Percentiles rank a stretch among this genome's conserved stretches.
phyloP scores from a whole-genome alignment of 2,329 filamentous ascomycete genomes.

The Setomelanomma holmii region DNA sequence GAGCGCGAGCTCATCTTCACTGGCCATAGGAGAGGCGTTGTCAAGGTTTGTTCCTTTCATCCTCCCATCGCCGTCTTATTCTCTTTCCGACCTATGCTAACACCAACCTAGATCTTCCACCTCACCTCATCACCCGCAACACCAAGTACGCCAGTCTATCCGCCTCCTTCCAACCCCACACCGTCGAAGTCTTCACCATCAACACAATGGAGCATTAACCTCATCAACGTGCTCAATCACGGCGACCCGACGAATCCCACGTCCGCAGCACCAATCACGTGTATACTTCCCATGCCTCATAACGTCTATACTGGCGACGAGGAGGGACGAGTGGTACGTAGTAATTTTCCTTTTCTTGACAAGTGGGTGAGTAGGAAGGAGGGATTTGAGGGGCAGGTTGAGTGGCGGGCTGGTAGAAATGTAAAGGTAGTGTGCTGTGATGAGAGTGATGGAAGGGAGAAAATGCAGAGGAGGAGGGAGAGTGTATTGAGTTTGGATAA shows the following conservation, averaged over 20 bases:
- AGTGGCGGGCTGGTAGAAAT: not conserved
- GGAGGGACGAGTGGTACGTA: conserved; percentile 74
- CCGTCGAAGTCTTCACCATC: not conserved
- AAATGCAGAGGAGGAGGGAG: not conserved
- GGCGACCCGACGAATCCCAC: conserved; percentile 65
- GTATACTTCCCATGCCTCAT: conserved; percentile 81
- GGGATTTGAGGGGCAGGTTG: not conserved
- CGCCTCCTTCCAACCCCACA: conserved; percentile 38
- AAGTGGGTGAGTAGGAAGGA: not conserved
- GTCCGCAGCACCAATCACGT: conserved; percentile 73
- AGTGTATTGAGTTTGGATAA: not conserved
- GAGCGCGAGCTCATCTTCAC: conserved; percentile 88
- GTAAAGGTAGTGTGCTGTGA: not conserved
- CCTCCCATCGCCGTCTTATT: not conserved
- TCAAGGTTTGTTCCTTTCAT: conserved; percentile 63
- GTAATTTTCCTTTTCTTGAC: conserved; percentile 6
- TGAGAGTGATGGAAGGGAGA: not conserved
- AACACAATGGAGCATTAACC: conserved; percentile 74
- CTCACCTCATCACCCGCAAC: conserved; percentile 60
- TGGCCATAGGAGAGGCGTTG: conserved; percentile 81
- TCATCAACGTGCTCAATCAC: conserved; percentile 84
- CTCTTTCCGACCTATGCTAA: conserved; percentile 9
- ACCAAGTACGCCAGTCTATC: conserved; percentile 47
- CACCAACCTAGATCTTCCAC: conserved; percentile 59
- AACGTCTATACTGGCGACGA: conserved; percentile 94